A percentile compares a stretch with the other conserved stretches of the same genome.
Evolutionary conservation across 2,329 filamentous ascomycete species (phyloP).

Genomic region (Ophiostoma ulmi): DNA sequence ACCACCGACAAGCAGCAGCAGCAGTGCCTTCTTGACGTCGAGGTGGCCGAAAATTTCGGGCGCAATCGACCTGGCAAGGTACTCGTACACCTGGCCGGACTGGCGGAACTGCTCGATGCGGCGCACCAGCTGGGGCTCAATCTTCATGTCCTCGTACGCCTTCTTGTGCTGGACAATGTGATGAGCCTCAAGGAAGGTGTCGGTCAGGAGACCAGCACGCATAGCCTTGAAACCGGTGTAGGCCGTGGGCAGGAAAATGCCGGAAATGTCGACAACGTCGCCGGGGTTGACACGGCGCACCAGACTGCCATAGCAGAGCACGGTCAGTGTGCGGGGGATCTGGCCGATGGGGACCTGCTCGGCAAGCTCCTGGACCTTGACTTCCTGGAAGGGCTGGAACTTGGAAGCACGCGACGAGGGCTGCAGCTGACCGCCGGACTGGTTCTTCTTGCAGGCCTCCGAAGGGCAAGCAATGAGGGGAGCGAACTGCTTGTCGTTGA

Average conservation of each 20-base stretch:
- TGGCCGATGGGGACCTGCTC: constrained; percentile 98
- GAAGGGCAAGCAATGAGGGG: constrained; percentile 85
- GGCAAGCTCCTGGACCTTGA: constrained; percentile 99
- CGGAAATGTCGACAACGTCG: constrained; percentile 87
- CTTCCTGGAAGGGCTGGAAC: constrained; percentile 94
- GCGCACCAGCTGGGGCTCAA: constrained; percentile 72
- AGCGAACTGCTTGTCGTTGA: constrained; percentile 84
- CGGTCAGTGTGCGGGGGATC: constrained; percentile 84
- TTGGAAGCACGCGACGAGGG: constrained; percentile 94
- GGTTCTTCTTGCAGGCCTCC: constrained; percentile 81
- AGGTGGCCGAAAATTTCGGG: constrained; percentile 95
- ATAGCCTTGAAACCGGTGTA: constrained; percentile 99
- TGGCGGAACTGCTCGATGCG: constrained; percentile 81
- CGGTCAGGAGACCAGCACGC: constrained; percentile 88
- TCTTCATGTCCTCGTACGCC: constrained; percentile 85
- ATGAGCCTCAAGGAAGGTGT: constrained; percentile 95
- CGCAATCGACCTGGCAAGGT: constrained; percentile 90
- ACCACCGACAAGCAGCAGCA: constrained; percentile 92
- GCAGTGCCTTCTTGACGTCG: constrained; percentile 94
- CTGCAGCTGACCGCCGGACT: constrained; percentile 88
- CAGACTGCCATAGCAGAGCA: constrained; percentile 82
- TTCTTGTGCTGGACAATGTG: constrained; percentile 95
- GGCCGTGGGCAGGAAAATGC: constrained; percentile 92
- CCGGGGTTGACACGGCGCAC: constrained; percentile 86
- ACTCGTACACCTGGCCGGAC: constrained; percentile 90